These are phyloP conservation scores for Didymosphaeria variabile DNA, from an alignment of 2,329 filamentous ascomycete species.

Conservation along the genomic window DNA sequence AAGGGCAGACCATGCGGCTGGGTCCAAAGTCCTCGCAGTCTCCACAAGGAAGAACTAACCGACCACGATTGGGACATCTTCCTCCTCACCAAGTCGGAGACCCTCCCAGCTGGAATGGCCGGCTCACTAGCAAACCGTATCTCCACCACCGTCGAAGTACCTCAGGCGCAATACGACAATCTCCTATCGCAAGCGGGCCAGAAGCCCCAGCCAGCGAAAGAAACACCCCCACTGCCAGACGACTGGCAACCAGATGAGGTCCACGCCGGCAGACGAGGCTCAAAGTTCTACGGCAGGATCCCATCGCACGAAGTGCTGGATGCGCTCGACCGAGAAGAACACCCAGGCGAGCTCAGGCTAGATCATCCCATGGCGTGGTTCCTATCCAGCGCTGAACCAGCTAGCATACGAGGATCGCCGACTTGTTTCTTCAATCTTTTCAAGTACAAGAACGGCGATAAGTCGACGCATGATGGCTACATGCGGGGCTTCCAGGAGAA, in stretches of 20 bases:
- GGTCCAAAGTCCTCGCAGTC: not conserved
- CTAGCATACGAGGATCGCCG: not conserved
- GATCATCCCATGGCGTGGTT: not conserved
- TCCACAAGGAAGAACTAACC: not conserved
- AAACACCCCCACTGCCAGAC: not conserved
- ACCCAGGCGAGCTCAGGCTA: not conserved
- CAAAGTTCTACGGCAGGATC: not conserved
- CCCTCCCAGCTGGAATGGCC: not conserved
- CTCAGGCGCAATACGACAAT: not conserved
- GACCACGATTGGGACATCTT: not conserved
- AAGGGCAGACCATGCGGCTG: conserved; percentile 5
- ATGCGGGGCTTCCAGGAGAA: not conserved
- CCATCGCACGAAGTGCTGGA: not conserved
- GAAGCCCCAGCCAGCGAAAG: not conserved
- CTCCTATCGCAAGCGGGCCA: not conserved
- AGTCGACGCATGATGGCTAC: not conserved
- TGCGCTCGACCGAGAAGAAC: not conserved
- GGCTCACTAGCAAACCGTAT: not conserved
- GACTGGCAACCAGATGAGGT: not conserved
- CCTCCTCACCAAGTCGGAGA: not conserved
- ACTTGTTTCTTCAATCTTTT: not conserved
- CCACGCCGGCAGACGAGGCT: too few species aligned
- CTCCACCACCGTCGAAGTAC: not conserved
- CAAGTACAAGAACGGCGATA: not conserved
- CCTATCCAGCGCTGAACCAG: not conserved